These are phyloP conservation scores for Aspergillus cavernicola DNA, from an alignment of 495 filamentous ascomycete species.

Conservation along the genomic window DNA sequence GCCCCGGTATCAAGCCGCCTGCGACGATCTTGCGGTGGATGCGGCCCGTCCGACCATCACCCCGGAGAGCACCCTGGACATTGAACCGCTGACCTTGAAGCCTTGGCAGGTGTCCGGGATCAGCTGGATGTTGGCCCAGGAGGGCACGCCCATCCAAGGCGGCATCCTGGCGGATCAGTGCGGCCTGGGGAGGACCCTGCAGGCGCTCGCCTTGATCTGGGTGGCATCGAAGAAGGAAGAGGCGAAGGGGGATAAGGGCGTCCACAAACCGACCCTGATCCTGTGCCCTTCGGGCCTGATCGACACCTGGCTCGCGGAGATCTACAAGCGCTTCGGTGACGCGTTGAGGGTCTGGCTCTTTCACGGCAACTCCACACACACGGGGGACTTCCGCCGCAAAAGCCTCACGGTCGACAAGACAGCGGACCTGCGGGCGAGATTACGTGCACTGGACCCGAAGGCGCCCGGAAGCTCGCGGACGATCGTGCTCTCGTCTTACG, in stretches of 20 bases:
- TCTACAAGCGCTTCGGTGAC: too few relatives aligned
- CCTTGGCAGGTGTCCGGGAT: background rate
- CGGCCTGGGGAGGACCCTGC: constrained; percentile 3
- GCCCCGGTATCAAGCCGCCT: background rate
- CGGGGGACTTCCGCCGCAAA: too few relatives aligned
- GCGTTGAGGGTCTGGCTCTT: too few relatives aligned
- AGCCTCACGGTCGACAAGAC: too few relatives aligned
- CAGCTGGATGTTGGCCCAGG: background rate
- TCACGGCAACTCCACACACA: too few relatives aligned
- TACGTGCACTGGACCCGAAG: too few relatives aligned
- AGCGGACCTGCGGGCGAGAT: too few relatives aligned
- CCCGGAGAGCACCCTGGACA: background rate
- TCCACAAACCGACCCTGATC: too few relatives aligned
- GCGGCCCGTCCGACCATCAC: background rate
- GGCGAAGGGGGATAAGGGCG: background rate
- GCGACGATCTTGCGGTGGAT: background rate
- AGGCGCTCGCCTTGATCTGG: background rate
- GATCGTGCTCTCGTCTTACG: too few relatives aligned
- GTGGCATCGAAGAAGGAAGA: background rate
- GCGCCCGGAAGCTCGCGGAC: too few relatives aligned
- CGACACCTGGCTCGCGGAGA: too few relatives aligned
- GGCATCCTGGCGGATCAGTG: constrained; percentile 2
- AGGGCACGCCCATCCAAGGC: background rate
- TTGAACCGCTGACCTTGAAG: background rate
- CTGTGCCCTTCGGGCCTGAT: too few relatives aligned